Percentiles rank a stretch among this genome's conserved stretches.
phyloP scores from a whole-genome alignment of 148 eudicot species.

The Rhododendron vialii region DNA sequence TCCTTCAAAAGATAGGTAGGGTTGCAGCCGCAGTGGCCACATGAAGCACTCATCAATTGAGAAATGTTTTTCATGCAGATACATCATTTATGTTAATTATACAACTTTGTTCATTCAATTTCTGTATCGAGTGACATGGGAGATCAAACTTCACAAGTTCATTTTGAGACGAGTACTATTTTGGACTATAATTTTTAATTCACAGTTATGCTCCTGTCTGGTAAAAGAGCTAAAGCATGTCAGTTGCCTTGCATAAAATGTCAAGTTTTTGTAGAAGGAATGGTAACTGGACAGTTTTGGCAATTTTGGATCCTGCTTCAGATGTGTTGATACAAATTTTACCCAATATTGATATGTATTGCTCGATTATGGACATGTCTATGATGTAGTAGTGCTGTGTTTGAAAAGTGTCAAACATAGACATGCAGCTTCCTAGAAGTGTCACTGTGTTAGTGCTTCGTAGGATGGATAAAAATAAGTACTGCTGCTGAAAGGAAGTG shows the following conservation, averaged over 20 bases:
- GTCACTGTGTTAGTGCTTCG: not conserved
- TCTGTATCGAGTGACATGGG: too few species aligned
- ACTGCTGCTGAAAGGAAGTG: not conserved
- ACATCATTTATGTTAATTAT: too few species aligned
- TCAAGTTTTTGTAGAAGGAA: not conserved
- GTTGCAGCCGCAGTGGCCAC: not conserved
- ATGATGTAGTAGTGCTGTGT: not conserved
- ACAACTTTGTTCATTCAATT: too few species aligned
- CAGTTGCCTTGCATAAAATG: too few species aligned
- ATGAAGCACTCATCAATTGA: not conserved
- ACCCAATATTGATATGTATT: not conserved
- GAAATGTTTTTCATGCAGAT: not conserved
- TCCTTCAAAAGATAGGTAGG: not conserved
- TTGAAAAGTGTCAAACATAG: not conserved
- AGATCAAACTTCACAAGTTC: too few species aligned
- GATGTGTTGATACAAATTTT: not conserved
- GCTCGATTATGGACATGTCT: not conserved
- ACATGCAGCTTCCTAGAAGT: not conserved
- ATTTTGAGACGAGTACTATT: too few species aligned
- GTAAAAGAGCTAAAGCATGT: too few species aligned
- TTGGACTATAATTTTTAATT: too few species aligned
- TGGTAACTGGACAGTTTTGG: not conserved
- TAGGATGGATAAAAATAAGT: not conserved
- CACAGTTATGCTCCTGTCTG: too few species aligned
- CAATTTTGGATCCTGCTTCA: not conserved